Base-by-base conservation (phyloP, 371 early-diverging fungal genomes). In the Nosema granulosis region DNA sequence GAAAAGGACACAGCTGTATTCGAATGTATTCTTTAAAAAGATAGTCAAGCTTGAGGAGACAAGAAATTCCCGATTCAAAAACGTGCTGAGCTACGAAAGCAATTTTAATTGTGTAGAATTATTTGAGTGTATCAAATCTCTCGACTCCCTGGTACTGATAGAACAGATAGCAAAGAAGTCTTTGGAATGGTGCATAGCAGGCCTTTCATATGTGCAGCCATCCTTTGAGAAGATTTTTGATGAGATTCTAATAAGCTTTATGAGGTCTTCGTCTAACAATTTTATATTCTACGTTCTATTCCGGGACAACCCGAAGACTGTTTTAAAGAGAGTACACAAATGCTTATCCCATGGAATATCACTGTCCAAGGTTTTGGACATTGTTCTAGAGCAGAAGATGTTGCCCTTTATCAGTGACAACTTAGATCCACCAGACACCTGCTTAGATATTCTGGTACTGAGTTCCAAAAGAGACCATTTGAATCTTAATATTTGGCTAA, bases 351-450 rank as follows among this genome's bases (percentile, higher is more conserved):
- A 70, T 22, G 68, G 68, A 34, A 58, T 81, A 29, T 67, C 77
- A 24, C 35, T 82, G 12, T 71, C 78, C 4, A 69, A 66, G 29
- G 50, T 74, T n/a, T 71, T 80, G 0, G 80, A 83, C 74, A 61
- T 83, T 22, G 24, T 75, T 28, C 63, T 83, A 16, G 80, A 80
- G 57, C 74, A 80, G n/a, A 83, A 83, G 59, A 75, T 79, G 70
- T 49, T 83, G 12, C 76, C 76, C 11, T 16, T 57, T 3, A 58
- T 83, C 32, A 34, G 62, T 35, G 78, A 83, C 18, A 22, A 49
- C 13, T 29, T 78, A 28, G 59, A 70, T 0, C 80, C 80, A 13
- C 34, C 69, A 6, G 69, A 66, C 54, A 65, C 80, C 43, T 83
- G 80, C 32, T 78, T 74, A 35, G 83, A 83, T 35, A 43, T 83